Evolutionary conservation across 805 yeast species (phyloP).

Genomic region (Kuraishia hungarica): DNA sequence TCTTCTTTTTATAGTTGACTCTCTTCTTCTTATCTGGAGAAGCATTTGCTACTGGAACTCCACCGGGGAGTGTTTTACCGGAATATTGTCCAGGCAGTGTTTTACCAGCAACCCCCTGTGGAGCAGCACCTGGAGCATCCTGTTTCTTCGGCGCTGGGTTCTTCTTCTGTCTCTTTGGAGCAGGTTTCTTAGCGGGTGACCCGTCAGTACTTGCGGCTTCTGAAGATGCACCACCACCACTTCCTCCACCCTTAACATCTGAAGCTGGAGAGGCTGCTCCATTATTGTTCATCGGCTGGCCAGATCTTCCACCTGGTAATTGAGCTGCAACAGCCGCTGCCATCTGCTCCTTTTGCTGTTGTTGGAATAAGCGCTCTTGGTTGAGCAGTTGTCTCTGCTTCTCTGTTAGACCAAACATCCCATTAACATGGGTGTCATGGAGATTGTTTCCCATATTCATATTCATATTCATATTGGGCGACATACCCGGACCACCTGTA

Average conservation of each 20-base stretch:
- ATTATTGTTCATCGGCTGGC: not conserved
- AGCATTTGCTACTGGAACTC: constrained; percentile 1
- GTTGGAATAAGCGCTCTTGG: constrained; percentile 19
- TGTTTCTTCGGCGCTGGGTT: constrained; percentile 23
- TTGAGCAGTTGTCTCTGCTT: constrained; percentile 19
- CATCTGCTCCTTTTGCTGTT: constrained; percentile 23
- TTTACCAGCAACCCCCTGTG: constrained; percentile 19
- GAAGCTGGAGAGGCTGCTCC: constrained; percentile 2
- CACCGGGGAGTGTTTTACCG: constrained; percentile 10
- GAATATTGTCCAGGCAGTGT: constrained; percentile 18
- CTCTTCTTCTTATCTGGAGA: constrained; percentile 3
- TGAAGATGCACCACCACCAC: not conserved
- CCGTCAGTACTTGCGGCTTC: not conserved
- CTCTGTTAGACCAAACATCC: constrained; percentile 17
- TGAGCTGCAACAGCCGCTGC: constrained; percentile 21
- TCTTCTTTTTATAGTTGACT: constrained; percentile 2
- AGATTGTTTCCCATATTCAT: not conserved
- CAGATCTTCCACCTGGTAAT: constrained; percentile 6
- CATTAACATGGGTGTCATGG: constrained; percentile 9
- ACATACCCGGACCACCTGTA: not conserved
- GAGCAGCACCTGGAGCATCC: constrained; percentile 10
- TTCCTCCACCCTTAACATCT: not conserved
- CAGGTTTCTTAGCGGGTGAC: not conserved
- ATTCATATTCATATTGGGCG: not conserved
- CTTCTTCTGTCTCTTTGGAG: constrained; percentile 16